Evolutionary conservation across 345 rosid species (phyloP).

Genomic region (Acer negundo): DNA sequence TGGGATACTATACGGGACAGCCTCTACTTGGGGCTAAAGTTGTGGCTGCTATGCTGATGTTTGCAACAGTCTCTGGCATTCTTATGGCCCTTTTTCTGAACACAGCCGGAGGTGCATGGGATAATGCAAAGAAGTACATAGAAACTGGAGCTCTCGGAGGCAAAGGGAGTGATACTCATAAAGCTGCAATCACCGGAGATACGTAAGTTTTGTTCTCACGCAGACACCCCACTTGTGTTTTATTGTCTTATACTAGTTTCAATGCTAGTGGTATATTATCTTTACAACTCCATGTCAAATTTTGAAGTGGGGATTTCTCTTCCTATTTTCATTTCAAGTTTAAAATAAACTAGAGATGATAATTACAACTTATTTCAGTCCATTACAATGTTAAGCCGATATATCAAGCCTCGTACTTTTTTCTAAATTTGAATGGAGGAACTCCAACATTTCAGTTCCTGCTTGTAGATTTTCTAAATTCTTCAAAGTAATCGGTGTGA

Average conservation of each 20-base stretch:
- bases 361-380: too few species aligned
- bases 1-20: conserved; percentile 90
- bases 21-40: conserved; percentile 98
- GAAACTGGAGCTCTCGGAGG: conserved; percentile 99
- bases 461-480: background rate
- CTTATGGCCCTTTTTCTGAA: conserved; percentile 99
- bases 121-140: conserved; percentile 93
- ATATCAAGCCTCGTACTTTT: background rate
- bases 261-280: background rate
- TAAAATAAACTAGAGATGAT: background rate
- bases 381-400: too few species aligned
- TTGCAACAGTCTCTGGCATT: conserved; percentile 95
- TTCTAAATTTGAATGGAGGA: background rate
- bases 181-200: conserved; percentile 97
- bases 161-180: conserved; percentile 95
- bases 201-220: conserved; percentile 60
- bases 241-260: too few species aligned
- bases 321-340: background rate
- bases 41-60: conserved; percentile 94
- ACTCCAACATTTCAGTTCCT: background rate
- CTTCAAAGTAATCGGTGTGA: background rate
- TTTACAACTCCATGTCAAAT: background rate
- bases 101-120: conserved; percentile 99
- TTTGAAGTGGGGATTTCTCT: too few species aligned
- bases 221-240: background rate